A percentile compares a stretch with the other conserved stretches of the same genome.
These are phyloP conservation scores for Mortierella sp. DNA, from an alignment of 371 early-diverging fungal species.

Conservation along the genomic window DNA sequence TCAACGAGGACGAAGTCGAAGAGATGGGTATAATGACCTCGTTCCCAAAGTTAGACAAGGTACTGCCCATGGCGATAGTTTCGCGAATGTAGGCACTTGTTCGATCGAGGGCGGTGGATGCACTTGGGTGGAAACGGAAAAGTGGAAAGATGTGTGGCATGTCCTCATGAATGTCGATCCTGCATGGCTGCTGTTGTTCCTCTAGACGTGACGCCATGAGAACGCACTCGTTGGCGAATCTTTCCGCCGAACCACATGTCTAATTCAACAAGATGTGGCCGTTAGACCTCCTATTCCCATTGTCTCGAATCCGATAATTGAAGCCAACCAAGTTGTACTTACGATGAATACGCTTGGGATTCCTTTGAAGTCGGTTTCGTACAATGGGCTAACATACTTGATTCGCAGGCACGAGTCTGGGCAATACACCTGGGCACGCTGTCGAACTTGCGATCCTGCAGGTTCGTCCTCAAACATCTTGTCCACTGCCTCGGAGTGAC, in stretches of 20 bases:
- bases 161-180: constrained; percentile 45
- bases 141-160: constrained; percentile 47
- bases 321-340: constrained; percentile 17
- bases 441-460: constrained; percentile 6
- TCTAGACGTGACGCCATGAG: constrained; percentile 35
- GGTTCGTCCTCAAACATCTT: constrained; percentile 24
- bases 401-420: constrained; percentile 39
- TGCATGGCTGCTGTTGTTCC: constrained; percentile 33
- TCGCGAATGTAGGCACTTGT: constrained; percentile 27
- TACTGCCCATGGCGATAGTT: background rate
- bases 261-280: background rate
- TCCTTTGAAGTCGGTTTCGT: constrained; percentile 31
- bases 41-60: background rate
- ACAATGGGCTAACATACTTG: constrained; percentile 45
- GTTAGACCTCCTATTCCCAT: background rate
- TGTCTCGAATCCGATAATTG: too few relatives aligned
- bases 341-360: constrained; percentile 44
- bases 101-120: constrained; percentile 24
- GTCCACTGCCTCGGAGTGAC: constrained; percentile 31
- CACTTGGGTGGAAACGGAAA: constrained; percentile 36
- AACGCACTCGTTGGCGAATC: constrained; percentile 38
- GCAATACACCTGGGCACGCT: constrained; percentile 43
- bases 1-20: constrained; percentile 8
- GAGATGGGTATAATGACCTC: constrained; percentile 31
- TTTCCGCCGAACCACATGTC: constrained; percentile 46